Evolutionary conservation across 2,329 filamentous ascomycete genomes (phyloP).

Genomic region (Macrophomina pseudophaseolina): DNA sequence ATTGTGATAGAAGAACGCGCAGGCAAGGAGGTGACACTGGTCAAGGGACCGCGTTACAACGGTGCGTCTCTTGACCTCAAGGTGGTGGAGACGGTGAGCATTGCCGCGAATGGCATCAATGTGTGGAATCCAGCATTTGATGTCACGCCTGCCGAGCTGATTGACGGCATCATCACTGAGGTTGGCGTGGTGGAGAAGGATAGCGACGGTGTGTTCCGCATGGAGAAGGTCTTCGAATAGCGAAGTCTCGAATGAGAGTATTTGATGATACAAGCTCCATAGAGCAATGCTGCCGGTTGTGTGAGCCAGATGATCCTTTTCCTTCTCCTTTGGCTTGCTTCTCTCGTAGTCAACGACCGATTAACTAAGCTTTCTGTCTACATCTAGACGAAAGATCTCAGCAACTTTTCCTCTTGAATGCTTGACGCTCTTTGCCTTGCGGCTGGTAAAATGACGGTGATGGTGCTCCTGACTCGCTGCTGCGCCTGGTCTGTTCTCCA

Average conservation of each 20-base stretch:
- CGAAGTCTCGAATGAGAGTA: constrained; percentile 34
- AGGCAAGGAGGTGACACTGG: constrained; percentile 78
- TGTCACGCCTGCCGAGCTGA: constrained; percentile 84
- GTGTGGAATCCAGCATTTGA: constrained; percentile 99
- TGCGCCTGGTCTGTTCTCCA: constrained; percentile 12
- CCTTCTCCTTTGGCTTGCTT: neutral
- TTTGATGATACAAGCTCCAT: constrained; percentile 36
- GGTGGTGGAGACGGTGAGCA: constrained; percentile 74
- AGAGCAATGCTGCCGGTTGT: neutral
- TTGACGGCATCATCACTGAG: constrained; percentile 95
- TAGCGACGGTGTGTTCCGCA: constrained; percentile 69
- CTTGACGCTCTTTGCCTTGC: constrained; percentile 31
- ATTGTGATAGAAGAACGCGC: constrained; percentile 93
- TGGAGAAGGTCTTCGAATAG: constrained; percentile 50
- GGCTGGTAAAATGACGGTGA: constrained; percentile 29
- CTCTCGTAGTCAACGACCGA: no score
- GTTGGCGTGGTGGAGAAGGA: constrained; percentile 84
- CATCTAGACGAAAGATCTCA: neutral
- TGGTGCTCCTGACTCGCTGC: constrained; percentile 12
- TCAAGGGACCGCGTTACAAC: constrained; percentile 74
- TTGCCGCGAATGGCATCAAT: constrained; percentile 74
- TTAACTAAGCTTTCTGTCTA: no score
- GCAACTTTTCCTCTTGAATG: neutral
- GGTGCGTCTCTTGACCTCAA: constrained; percentile 68
- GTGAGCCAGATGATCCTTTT: constrained; percentile 27